Evolutionary conservation across 371 early-diverging fungal species (phyloP).

Genomic region (Mortierella sp.): DNA sequence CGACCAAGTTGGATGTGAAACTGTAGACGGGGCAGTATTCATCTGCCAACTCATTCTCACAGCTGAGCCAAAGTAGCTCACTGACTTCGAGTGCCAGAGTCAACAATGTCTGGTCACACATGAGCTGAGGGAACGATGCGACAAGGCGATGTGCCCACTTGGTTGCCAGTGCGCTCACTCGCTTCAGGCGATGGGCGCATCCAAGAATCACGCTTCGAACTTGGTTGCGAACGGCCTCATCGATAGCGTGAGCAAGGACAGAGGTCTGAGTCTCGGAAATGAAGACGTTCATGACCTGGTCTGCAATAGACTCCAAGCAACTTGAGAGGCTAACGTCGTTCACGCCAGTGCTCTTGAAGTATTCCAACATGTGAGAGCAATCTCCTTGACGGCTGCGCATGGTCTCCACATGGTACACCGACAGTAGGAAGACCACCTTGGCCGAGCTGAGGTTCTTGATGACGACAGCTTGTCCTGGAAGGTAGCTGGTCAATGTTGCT

Average conservation of each 20-base stretch:
- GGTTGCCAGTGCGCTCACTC: conserved; percentile 70
- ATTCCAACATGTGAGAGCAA: conserved; percentile 77
- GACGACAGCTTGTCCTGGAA: conserved; percentile 65
- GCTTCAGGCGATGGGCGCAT: conserved; percentile 74
- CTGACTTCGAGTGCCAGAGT: conserved; percentile 77
- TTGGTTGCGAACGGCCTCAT: conserved; percentile 61
- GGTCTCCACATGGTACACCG: conserved; percentile 87
- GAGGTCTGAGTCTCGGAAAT: conserved; percentile 65
- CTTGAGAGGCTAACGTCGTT: conserved; percentile 74
- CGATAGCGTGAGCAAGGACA: conserved; percentile 59
- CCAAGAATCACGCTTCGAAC: conserved; percentile 70
- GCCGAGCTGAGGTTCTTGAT: conserved; percentile 77
- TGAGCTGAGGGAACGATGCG: conserved; percentile 74
- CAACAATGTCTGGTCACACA: conserved; percentile 74
- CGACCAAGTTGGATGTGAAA: conserved; percentile 72
- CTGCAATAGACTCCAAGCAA: conserved; percentile 84
- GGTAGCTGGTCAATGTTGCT: conserved; percentile 51
- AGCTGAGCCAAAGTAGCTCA: conserved; percentile 83
- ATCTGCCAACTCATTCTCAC: conserved; percentile 83
- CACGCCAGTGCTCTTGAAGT: conserved; percentile 88
- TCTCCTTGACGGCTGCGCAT: conserved; percentile 79
- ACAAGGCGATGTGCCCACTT: conserved; percentile 68
- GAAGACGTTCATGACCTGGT: conserved; percentile 65
- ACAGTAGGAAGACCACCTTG: conserved; percentile 83
- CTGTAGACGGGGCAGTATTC: conserved; percentile 83